Base-by-base conservation (phyloP, 495 filamentous ascomycete genomes). In the Amphirosellinia nigrospora region DNA sequence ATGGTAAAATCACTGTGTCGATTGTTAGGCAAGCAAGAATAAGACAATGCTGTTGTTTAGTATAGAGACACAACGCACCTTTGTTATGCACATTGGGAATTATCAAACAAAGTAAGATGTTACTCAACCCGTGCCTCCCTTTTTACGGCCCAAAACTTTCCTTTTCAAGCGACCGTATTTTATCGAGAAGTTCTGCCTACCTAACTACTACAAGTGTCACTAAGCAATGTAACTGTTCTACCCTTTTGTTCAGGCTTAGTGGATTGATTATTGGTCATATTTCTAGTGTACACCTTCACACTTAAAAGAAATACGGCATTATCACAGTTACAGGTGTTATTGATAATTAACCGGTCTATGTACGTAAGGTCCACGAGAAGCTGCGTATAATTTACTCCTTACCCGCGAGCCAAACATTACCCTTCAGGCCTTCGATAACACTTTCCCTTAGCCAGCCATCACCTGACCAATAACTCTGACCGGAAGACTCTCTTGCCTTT, bases 381-480 rank as follows among this genome's bases (percentile, higher is more conserved):
- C 32, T 3, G 11, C 30, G 6, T 58, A 10, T 21, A 34, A 36
- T 36, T 10, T n/a, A 58, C 19, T 76, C 76, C 69, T 75, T 78
- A 62, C 80, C 83, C 23, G 83, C 81, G 60, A 88, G 82, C 86
- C 87, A 89, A 3, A 87, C 82, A 56, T 71, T 82, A 0, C 87
- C 86, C 75, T 85, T 89, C 71, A 90, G 62, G 53, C 81, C 77
- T 69, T 89, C 88, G 46, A 89, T 83, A 7, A 83, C 81, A 61
- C 84, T 84, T 59, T 82, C 82, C 58, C 83, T 74, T 66, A 87
- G 72, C 86, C 86, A 88, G 68, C 82, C 81, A 28, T 79, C 76
- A 28, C 78, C 79, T n/a, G 60, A 64, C 76, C 76, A 78, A 21
- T 30, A 52, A 4, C 65, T 69, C n/a, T 67, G 61, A 9, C 55